These are phyloP conservation scores for Exidia glandulosa DNA, from an alignment of 768 basidiomycete species.

Conservation along the genomic window DNA sequence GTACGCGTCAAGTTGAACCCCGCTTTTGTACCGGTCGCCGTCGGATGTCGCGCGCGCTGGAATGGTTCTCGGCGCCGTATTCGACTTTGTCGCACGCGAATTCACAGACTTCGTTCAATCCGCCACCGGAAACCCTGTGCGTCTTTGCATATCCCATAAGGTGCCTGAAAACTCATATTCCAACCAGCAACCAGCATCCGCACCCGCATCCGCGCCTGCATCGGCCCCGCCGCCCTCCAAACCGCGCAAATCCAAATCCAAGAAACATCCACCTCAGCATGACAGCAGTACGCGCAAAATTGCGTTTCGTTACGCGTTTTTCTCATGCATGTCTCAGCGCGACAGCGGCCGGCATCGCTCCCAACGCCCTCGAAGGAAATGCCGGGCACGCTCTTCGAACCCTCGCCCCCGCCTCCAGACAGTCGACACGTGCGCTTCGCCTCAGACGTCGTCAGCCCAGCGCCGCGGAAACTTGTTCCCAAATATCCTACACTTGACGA, in stretches of 20 bases:
- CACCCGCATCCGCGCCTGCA: background rate
- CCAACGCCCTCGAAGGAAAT: slow-evolving; percentile 41
- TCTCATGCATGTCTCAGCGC: background rate
- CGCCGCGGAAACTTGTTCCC: background rate
- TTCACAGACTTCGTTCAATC: background rate
- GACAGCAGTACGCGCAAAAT: background rate
- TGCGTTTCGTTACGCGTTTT: background rate
- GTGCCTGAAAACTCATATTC: too few relatives aligned
- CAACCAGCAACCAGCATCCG: too few relatives aligned
- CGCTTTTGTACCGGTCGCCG: background rate
- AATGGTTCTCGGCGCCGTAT: background rate
- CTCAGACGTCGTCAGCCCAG: slow-evolving; percentile 4
- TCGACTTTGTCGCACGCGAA: background rate
- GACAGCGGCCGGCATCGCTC: background rate
- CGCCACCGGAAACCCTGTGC: background rate
- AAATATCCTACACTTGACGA: background rate
- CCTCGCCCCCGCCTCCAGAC: slow-evolving; percentile 41
- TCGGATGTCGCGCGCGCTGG: background rate
- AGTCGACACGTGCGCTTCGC: slow-evolving; percentile 34
- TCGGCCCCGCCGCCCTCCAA: background rate
- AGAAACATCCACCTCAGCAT: background rate
- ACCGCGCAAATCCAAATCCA: background rate
- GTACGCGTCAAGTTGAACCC: background rate
- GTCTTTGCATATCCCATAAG: too few relatives aligned
- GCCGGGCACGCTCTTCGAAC: slow-evolving; percentile 71